Evolutionary conservation across 2,329 filamentous ascomycete genomes (phyloP), one percentile per base, ranked within the genome.

Genomic region (Hymenoscyphus salicellus): DNA sequence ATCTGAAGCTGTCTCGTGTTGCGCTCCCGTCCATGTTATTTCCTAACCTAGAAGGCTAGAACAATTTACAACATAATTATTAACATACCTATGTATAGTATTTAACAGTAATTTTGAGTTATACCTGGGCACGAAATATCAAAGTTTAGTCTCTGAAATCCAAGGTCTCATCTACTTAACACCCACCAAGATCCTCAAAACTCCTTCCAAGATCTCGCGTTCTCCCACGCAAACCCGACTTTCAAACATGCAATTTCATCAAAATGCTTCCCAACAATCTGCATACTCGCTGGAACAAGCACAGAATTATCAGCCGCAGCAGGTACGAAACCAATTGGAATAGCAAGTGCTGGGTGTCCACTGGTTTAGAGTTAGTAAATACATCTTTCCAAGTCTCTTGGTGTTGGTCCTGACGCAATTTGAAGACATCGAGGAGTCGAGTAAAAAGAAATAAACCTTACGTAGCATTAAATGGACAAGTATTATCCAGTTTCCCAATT

Each of bases 401-500:
- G 46, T 38, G 36, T 38, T 4, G 14, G 16, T 5, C 41, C 41
- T 20, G 41, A 43, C 6, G 16, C 41, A 20, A 43, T 17, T 16
- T 43, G 14, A 43, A 3, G n/a, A 43, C 3, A 4, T 2, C 17
- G 8, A 43, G n/a, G 5, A 6, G 17, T 14, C 16, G 16, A 11
- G 20, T 5, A 17, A 23, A 52, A 10, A 23, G 5, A 14, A 23
- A 52, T 7, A 26, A 52, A 4, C 11, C 46, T 52, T 14, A 52
- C 0, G 83, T 86, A 2, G 82, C 78, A 68, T 86, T 84, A 72
- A 86, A 86, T 2, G 81, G 78, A 10, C 81, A 81, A 4, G 84
- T 87, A 67, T 87, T 87, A 17, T 77, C 79, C 0, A 82, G 84
- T 64, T 84, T 70, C 0, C 85, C 84, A 38, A 86, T 81, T 36